Evolutionary conservation across 1,284 basidiomycete species (phyloP).

Genomic region (Phellinidium pouzarii): DNA sequence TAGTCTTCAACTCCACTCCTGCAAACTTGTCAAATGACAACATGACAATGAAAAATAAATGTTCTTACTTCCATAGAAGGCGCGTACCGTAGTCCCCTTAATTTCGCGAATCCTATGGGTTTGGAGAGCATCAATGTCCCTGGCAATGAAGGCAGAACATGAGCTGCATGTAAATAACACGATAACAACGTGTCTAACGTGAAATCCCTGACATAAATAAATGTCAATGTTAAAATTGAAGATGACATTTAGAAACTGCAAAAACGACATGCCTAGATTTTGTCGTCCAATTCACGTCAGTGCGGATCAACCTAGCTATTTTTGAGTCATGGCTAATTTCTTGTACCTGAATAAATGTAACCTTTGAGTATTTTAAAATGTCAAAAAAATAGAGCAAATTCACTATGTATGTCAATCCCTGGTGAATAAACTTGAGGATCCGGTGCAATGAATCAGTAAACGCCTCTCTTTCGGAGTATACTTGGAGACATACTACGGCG

Average conservation of each 20-base stretch:
- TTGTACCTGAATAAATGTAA: slow-evolving; percentile 44
- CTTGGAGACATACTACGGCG: slow-evolving; percentile 52
- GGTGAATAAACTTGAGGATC: slow-evolving; percentile 64
- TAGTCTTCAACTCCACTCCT: slow-evolving; percentile 66
- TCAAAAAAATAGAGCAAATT: slow-evolving; percentile 20
- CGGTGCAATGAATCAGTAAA: background rate
- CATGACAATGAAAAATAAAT: background rate
- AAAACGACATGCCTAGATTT: slow-evolving; percentile 49
- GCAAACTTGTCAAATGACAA: background rate
- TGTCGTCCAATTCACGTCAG: slow-evolving; percentile 82
- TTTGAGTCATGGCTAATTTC: slow-evolving; percentile 79
- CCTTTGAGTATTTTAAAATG: slow-evolving; percentile 2
- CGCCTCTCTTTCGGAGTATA: background rate
- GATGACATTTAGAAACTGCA: background rate
- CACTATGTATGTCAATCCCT: slow-evolving; percentile 71
- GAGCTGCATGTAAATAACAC: background rate
- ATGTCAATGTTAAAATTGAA: background rate
- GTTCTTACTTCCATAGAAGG: slow-evolving; percentile 73
- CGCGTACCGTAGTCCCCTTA: slow-evolving; percentile 46
- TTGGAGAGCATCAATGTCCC: slow-evolving; percentile 73
- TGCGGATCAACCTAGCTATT: slow-evolving; percentile 61
- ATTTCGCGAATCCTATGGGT: slow-evolving; percentile 74
- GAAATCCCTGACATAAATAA: slow-evolving; percentile 47
- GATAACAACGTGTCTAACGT: slow-evolving; percentile 42
- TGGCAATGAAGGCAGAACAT: slow-evolving; percentile 27